These are phyloP conservation scores for Blastobotrys malaysiensis DNA, from an alignment of 1,139 yeast genomes.

Conservation along the genomic window DNA sequence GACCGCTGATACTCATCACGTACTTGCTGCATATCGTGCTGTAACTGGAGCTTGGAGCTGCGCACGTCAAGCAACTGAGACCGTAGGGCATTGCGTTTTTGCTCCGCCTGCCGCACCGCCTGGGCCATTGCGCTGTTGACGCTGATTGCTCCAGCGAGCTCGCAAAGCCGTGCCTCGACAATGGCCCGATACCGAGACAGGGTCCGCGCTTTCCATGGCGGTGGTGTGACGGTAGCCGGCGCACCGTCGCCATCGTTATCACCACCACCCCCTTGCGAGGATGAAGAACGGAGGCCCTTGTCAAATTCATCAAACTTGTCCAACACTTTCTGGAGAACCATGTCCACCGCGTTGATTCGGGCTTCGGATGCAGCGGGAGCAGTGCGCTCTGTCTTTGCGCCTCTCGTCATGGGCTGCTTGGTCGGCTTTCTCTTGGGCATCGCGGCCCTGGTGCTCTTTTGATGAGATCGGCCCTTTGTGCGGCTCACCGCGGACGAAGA, in stretches of 20 bases:
- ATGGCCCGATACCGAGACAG: slow-evolving; percentile 16
- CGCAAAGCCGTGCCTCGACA: slow-evolving; percentile 17
- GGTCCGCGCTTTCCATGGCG: neutral
- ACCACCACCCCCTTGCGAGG: neutral
- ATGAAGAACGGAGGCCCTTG: neutral
- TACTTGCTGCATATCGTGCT: slow-evolving; percentile 17
- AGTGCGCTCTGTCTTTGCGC: slow-evolving; percentile 17
- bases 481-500: neutral
- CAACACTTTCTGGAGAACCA: slow-evolving; percentile 19
- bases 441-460: neutral
- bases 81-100: slow-evolving; percentile 19
- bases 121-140: slow-evolving; percentile 16
- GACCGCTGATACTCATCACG: slow-evolving; percentile 13
- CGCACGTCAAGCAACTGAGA: slow-evolving; percentile 19
- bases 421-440: slow-evolving; percentile 1
- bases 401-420: slow-evolving; percentile 10
- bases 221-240: neutral
- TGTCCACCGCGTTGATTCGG: slow-evolving; percentile 24
- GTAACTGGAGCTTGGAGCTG: slow-evolving; percentile 17
- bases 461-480: neutral
- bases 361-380: slow-evolving; percentile 17
- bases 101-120: slow-evolving; percentile 19
- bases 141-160: slow-evolving; percentile 22
- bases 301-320: slow-evolving; percentile 15
- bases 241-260: neutral